Percentiles rank a stretch among this genome's conserved stretches.
These are phyloP conservation scores for Phytophthora ohioensis DNA, from an alignment of 352 stramenopile species.

Conservation along the genomic window DNA sequence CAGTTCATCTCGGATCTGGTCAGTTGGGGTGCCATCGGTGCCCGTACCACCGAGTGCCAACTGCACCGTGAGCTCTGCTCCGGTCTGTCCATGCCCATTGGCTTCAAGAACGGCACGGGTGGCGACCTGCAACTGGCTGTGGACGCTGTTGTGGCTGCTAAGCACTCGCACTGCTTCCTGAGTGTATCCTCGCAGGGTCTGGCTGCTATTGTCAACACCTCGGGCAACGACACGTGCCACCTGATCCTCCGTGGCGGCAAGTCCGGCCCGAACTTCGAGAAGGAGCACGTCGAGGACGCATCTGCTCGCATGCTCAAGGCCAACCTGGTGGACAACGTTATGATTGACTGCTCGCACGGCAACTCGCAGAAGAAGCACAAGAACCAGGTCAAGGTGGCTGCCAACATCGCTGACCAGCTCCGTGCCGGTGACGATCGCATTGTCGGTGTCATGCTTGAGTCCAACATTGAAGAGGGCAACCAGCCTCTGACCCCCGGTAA, in stretches of 20 bases:
- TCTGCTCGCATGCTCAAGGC: conserved; percentile 87
- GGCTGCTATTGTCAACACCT: conserved; percentile 88
- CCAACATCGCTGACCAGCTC: conserved; percentile 78
- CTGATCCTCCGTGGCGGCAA: conserved; percentile 90
- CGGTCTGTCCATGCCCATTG: conserved; percentile 91
- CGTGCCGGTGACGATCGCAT: conserved; percentile 79
- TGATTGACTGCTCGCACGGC: conserved; percentile 93
- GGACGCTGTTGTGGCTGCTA: conserved; percentile 83
- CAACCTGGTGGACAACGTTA: conserved; percentile 85
- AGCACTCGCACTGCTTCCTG: conserved; percentile 90
- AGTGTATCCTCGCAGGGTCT: conserved; percentile 89
- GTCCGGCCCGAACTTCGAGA: conserved; percentile 86
- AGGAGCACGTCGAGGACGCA: conserved; percentile 83
- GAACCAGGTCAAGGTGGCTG: conserved; percentile 84
- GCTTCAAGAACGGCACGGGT: conserved; percentile 93
- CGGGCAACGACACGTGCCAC: conserved; percentile 90
- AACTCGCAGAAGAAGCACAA: conserved; percentile 92
- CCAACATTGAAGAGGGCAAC: conserved; percentile 85
- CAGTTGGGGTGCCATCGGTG: conserved; percentile 92
- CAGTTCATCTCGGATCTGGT: conserved; percentile 92
- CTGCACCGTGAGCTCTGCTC: conserved; percentile 91
- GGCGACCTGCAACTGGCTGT: conserved; percentile 88
- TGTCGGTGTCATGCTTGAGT: conserved; percentile 91
- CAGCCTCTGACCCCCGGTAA: conserved; percentile 80
- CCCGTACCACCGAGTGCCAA: conserved; percentile 91